A percentile compares a stretch with the other conserved stretches of the same genome.
Conservation (phyloP, 768 basidiomycete species). For the Trametes elegans region DNA sequence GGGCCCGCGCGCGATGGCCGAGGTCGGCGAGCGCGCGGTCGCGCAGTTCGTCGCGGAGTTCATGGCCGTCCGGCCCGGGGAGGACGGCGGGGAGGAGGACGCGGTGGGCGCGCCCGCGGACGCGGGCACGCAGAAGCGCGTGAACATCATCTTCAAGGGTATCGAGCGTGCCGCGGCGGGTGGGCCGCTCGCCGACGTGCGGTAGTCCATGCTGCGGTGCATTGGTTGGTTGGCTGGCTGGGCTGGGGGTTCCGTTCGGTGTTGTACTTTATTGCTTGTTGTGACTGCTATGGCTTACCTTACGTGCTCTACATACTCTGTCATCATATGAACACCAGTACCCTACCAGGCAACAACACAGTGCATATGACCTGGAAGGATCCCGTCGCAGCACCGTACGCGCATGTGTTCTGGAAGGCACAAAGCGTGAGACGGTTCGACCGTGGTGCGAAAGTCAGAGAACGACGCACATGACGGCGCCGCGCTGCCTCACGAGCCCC, state of each 20-base stretch:
- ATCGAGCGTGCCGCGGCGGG: constrained; percentile 68
- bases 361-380: no score
- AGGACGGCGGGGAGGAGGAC: constrained; percentile 23
- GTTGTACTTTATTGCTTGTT: background rate
- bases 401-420: no score
- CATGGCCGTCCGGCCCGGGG: constrained; percentile 49
- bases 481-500: no score
- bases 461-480: no score
- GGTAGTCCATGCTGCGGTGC: background rate
- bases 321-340: background rate
- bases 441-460: no score
- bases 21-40: constrained; percentile 77
- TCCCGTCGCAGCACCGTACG: no score
- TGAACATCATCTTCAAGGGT: constrained; percentile 50
- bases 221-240: background rate
- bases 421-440: no score
- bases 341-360: background rate
- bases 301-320: no score
- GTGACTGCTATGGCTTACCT: background rate
- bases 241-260: background rate
- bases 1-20: constrained; percentile 77
- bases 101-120: constrained; percentile 21
- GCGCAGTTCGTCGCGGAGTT: constrained; percentile 79
- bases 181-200: constrained; percentile 4
- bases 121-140: constrained; percentile 29